phyloP scores from a whole-genome alignment of 2,329 filamentous ascomycete genomes.

The Penicillium sp. region DNA sequence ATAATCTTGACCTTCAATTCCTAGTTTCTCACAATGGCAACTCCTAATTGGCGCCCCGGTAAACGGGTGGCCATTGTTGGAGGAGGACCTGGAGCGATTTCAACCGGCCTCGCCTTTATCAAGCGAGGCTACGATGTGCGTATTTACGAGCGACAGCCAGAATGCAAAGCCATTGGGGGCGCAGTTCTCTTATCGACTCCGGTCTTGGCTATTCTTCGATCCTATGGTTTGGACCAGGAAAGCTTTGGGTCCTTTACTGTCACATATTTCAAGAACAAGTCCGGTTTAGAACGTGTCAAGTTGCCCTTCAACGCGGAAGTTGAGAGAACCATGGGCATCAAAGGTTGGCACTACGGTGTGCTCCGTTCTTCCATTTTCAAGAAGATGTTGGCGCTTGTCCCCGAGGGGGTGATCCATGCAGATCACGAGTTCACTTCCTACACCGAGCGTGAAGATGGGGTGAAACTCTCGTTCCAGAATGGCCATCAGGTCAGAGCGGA shows the following conservation, averaged over 20 bases:
- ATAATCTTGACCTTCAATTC: not conserved
- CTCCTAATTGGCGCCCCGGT: constrained; percentile 12
- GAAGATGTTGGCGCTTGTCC: constrained; percentile 27
- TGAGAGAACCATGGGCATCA: constrained; percentile 18
- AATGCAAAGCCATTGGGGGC: constrained; percentile 18
- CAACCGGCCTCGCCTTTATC: constrained; percentile 15
- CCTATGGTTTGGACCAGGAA: constrained; percentile 11
- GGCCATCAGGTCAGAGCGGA: constrained; percentile 15
- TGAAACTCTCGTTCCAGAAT: constrained; percentile 14
- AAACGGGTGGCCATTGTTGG: constrained; percentile 20
- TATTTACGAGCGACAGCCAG: constrained; percentile 16
- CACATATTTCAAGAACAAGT: constrained; percentile 22
- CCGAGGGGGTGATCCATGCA: constrained; percentile 16
- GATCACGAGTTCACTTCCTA: constrained; percentile 19
- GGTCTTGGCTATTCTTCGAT: constrained; percentile 17
- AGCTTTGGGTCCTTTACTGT: constrained; percentile 21
- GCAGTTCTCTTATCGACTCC: constrained; percentile 16
- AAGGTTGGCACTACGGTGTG: constrained; percentile 29
- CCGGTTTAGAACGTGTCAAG: constrained; percentile 18
- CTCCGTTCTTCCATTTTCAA: constrained; percentile 26
- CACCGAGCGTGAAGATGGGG: constrained; percentile 5
- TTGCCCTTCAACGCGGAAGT: constrained; percentile 22
- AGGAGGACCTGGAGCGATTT: constrained; percentile 16
- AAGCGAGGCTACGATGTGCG: constrained; percentile 18
- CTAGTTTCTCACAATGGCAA: not conserved